Conservation (phyloP, 202 grass and related monocot species). For the Zoysia matrella region DNA sequence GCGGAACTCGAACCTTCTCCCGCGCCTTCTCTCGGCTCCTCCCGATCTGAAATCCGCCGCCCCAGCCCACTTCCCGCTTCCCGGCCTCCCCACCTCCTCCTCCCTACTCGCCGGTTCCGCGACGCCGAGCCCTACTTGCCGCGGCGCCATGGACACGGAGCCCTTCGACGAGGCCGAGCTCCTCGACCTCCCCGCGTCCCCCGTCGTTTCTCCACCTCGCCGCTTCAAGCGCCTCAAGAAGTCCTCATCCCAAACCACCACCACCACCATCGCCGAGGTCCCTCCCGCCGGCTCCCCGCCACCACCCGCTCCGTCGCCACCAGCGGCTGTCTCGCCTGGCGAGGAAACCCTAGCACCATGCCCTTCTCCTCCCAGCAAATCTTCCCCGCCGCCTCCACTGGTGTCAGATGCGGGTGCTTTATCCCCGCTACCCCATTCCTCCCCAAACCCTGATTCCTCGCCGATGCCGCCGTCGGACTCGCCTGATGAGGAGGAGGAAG, state of each 20-base stretch:
- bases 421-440: conserved; percentile 5
- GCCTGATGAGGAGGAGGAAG: conserved; percentile 20
- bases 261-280: background rate
- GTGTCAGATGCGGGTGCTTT: conserved; percentile 25
- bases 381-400: background rate
- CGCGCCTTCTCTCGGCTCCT: conserved; percentile 24
- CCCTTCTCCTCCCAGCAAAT: background rate
- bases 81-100: background rate
- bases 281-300: background rate
- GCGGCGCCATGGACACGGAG: conserved; percentile 57
- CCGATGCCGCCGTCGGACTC: conserved; percentile 44
- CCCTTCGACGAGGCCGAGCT: conserved; percentile 64
- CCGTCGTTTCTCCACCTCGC: conserved; percentile 50
- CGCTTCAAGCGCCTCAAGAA: conserved; percentile 76
- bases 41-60: conserved; percentile 20
- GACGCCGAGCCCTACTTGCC: conserved; percentile 6
- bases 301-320: background rate
- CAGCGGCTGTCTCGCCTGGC: background rate
- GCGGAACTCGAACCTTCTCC: conserved; percentile 54
- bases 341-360: background rate
- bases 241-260: conserved; percentile 36
- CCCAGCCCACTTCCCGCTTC: background rate
- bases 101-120: background rate
- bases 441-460: conserved; percentile 19
- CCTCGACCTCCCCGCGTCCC: conserved; percentile 40